These are phyloP conservation scores for Apophysomyces variabilis DNA, from an alignment of 371 early-diverging fungal species.

Conservation along the genomic window DNA sequence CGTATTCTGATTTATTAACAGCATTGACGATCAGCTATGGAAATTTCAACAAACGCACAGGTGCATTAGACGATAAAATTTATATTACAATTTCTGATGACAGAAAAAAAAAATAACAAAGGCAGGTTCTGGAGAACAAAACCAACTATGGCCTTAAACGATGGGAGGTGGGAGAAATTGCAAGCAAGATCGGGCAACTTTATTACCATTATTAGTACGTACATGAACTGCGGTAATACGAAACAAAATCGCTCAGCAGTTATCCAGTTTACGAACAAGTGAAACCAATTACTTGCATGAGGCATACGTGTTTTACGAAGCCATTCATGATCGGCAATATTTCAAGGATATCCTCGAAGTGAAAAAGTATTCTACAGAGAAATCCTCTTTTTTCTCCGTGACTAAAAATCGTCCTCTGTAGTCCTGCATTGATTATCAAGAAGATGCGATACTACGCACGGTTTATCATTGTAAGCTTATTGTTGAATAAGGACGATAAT, in stretches of 20 bases:
- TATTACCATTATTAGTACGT: conserved; percentile 87
- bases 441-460: conserved; percentile 96
- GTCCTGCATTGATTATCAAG: conserved; percentile 91
- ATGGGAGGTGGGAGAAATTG: conserved; percentile 98
- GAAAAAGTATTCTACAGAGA: conserved; percentile 67
- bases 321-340: conserved; percentile 92
- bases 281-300: conserved; percentile 96
- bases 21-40: conserved; percentile 71
- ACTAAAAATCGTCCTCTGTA: conserved; percentile 28
- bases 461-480: conserved; percentile 93
- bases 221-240: neutral
- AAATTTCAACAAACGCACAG: conserved; percentile 93
- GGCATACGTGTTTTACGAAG: conserved; percentile 94
- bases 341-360: conserved; percentile 91
- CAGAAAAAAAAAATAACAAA: conserved; percentile 23
- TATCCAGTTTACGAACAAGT: conserved; percentile 80
- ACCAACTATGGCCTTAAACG: conserved; percentile 92
- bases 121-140: conserved; percentile 82
- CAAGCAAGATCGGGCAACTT: conserved; percentile 96
- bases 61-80: conserved; percentile 30
- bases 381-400: neutral
- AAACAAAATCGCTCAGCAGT: neutral
- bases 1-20: neutral
- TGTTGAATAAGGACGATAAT: conserved; percentile 81
- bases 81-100: neutral